Evolutionary conservation across 768 basidiomycete species (phyloP).

Genomic region (Asterophora parasitica): DNA sequence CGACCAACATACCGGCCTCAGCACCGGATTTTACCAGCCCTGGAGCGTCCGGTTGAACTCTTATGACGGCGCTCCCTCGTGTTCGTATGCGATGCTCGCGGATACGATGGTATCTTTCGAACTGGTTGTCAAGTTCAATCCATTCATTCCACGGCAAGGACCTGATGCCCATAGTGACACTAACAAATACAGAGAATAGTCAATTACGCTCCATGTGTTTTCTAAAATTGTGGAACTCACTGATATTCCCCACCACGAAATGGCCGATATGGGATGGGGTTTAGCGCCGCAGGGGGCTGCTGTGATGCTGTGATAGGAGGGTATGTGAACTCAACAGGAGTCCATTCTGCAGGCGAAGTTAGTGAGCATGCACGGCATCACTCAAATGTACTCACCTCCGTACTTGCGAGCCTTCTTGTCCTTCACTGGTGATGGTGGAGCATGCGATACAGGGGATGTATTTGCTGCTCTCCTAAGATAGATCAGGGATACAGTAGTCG

Average conservation of each 20-base stretch:
- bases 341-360: constrained; percentile 40
- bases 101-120: constrained; percentile 50
- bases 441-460: not conserved
- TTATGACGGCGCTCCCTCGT: constrained; percentile 43
- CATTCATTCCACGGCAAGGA: constrained; percentile 65
- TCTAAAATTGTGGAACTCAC: constrained; percentile 35
- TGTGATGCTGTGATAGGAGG: constrained; percentile 41
- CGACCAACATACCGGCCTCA: constrained; percentile 30
- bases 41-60: constrained; percentile 45
- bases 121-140: constrained; percentile 69
- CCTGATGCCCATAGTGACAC: constrained; percentile 22
- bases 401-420: constrained; percentile 6
- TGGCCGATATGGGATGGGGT: constrained; percentile 61
- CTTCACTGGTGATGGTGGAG: not conserved
- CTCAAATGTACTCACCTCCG: constrained; percentile 8
- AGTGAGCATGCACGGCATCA: not conserved
- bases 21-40: constrained; percentile 32
- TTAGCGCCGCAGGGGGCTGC: constrained; percentile 36
- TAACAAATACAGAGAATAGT: not conserved
- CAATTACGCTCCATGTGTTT: too few species aligned
- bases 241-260: constrained; percentile 61
- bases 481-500: not conserved
- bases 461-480: not conserved
- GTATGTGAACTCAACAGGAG: constrained; percentile 44
- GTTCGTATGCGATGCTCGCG: constrained; percentile 51